Base-by-base conservation (phyloP, 2,329 filamentous ascomycete genomes). In the Sporothrix curviconia region DNA sequence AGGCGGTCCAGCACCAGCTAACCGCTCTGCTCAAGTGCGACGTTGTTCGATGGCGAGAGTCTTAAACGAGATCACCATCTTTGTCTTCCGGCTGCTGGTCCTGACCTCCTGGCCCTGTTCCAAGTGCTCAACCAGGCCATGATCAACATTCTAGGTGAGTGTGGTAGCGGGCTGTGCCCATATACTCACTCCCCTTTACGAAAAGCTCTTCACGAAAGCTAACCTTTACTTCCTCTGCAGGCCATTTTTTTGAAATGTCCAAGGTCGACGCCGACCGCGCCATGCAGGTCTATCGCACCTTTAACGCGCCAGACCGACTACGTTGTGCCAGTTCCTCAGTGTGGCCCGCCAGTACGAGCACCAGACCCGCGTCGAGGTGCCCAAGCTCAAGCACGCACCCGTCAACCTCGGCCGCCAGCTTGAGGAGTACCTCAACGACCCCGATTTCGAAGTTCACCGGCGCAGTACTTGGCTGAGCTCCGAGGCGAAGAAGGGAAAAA, bases 211-310 rank as follows among this genome's bases (percentile, higher is more conserved):
- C 28, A 11, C 28, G 28, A 32, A 32, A 32, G 28, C 6, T 11
- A 32, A 5, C n/a, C n/a, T n/a, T n/a, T n/a, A 17, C 40, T 51
- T 15, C 36, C 47, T 7, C 22, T 12, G 56, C 22, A 95, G 91
- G 94, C 65, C 90, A 95, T 72, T 99, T 97, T 72, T 99, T 99
- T 66, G 94, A 99, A 74, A 92, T 99, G 87, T 96, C 94, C 52
- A 90, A 89, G 67, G 81, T 89, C 25, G 94, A 99, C 72, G 95
- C 94, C 59, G 90, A 96, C 70, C 83, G 92, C 62, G 91, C 94
- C 58, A 84, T 99, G 74, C 81, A 85, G 60, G 92, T 99, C 61
- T 99, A 99, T 74, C 89, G 92, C 68, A 87, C 81, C 15, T 99
- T 99, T n/a, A 67, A 90, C 90, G 15, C 87, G 84, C 66, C 92